Conservation (phyloP, 768 basidiomycete genomes). For the Pulveroboletus ravenelii region DNA sequence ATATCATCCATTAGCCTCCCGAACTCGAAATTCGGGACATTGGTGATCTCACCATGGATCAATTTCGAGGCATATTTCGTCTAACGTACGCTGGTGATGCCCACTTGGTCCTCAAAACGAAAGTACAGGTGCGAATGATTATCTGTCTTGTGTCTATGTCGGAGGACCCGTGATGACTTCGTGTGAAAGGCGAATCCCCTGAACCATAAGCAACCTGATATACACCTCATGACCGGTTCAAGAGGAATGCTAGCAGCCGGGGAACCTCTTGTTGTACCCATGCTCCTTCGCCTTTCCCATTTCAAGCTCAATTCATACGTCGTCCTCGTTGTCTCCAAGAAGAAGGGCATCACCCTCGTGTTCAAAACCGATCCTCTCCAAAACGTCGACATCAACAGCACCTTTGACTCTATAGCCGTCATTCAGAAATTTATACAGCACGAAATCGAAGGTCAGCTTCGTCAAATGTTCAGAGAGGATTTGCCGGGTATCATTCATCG, state of each 20-base stretch:
- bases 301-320: slow-evolving; percentile 94
- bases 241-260: slow-evolving; percentile 90
- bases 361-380: slow-evolving; percentile 99
- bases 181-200: slow-evolving; percentile 80
- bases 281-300: slow-evolving; percentile 95
- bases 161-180: slow-evolving; percentile 4
- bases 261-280: slow-evolving; percentile 93
- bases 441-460: slow-evolving; percentile 93
- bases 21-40: slow-evolving; percentile 97
- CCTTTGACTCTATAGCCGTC: slow-evolving; percentile 96
- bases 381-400: slow-evolving; percentile 95
- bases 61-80: slow-evolving; percentile 95
- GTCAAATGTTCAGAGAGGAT: slow-evolving; percentile 98
- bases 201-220: slow-evolving; percentile 87
- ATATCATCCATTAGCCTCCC: slow-evolving; percentile 63
- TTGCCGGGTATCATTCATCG: slow-evolving; percentile 95
- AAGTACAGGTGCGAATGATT: slow-evolving; percentile 69
- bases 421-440: slow-evolving; percentile 97
- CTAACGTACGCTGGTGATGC: slow-evolving; percentile 95
- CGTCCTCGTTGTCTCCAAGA: slow-evolving; percentile 94
- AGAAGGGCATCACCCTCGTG: slow-evolving; percentile 97
- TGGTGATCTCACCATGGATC: slow-evolving; percentile 91
- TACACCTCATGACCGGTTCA: slow-evolving; percentile 79
- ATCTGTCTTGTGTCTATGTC: not conserved
- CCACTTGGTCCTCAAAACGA: slow-evolving; percentile 78